Conservation (phyloP, 2,329 filamentous ascomycete species). For the Penicillium thymicola region DNA sequence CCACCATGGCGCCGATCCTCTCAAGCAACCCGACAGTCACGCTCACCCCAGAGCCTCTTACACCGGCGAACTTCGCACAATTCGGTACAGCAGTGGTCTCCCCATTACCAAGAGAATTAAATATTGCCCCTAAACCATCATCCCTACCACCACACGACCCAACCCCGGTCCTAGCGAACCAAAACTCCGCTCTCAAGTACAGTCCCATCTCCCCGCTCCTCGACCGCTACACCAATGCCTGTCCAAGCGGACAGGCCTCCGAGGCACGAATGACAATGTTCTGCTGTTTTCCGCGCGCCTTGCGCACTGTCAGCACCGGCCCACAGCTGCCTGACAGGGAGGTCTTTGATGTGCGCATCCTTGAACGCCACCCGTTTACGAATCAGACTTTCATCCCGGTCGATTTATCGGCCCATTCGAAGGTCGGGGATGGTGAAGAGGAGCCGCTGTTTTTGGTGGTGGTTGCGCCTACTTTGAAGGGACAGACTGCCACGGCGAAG, state of each 20-base stretch:
- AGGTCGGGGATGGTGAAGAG: slow-evolving; percentile 22
- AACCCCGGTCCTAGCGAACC: slow-evolving; percentile 67
- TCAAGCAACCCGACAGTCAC: slow-evolving; percentile 35
- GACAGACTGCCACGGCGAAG: slow-evolving; percentile 35
- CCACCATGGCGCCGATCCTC: slow-evolving; percentile 34
- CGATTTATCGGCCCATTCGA: slow-evolving; percentile 44
- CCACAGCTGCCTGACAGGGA: slow-evolving; percentile 9
- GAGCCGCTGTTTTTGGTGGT: slow-evolving; percentile 69
- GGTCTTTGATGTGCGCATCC: slow-evolving; percentile 65
- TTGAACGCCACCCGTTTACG: slow-evolving; percentile 92
- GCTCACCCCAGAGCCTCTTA: slow-evolving; percentile 64
- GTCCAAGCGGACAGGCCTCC: slow-evolving; percentile 40
- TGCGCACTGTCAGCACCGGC: slow-evolving; percentile 36
- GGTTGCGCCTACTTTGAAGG: slow-evolving; percentile 73
- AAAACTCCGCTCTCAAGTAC: slow-evolving; percentile 86
- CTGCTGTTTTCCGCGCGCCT: slow-evolving; percentile 67
- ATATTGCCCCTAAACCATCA: slow-evolving; percentile 45
- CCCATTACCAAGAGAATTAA: slow-evolving; percentile 57
- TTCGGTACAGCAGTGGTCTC: slow-evolving; percentile 84
- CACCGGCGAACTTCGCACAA: slow-evolving; percentile 63
- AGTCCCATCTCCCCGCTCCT: slow-evolving; percentile 70
- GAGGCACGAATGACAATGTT: slow-evolving; percentile 81
- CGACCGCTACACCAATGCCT: slow-evolving; percentile 65
- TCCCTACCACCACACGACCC: slow-evolving; percentile 43
- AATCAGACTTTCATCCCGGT: slow-evolving; percentile 90